Evolutionary conservation across 192 early-diverging fungal genomes (phyloP).

Genomic region (Coemansia sp.): DNA sequence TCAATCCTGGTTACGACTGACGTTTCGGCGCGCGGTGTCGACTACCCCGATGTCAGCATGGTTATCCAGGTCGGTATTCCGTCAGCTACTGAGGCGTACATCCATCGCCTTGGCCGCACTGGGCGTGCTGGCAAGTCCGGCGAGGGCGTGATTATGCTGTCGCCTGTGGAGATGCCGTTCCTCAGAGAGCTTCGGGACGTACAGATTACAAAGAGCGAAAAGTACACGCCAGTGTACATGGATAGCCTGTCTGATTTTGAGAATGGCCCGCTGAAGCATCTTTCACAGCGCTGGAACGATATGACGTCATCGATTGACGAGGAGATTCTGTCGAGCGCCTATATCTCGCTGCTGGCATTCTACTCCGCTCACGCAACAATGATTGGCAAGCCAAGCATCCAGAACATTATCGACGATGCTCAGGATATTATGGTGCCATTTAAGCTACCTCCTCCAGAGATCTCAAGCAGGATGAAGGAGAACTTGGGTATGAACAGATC

Average conservation of each 20-base stretch:
- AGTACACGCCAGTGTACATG: constrained; percentile 32
- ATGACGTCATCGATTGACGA: constrained; percentile 16
- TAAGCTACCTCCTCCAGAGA: constrained; percentile 16
- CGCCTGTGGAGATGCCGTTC: constrained; percentile 78
- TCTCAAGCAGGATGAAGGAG: constrained; percentile 17
- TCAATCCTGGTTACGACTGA: constrained; percentile 89
- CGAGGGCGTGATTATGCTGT: constrained; percentile 78
- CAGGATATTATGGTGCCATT: constrained; percentile 24
- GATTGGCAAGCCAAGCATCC: constrained; percentile 18
- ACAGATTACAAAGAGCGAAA: constrained; percentile 57
- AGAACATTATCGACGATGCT: constrained; percentile 24
- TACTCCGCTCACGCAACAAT: constrained; percentile 15
- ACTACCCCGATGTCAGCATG: constrained; percentile 90
- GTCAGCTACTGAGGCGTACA: constrained; percentile 80
- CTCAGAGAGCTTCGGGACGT: constrained; percentile 61
- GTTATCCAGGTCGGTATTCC: constrained; percentile 91
- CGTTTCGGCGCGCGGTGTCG: constrained; percentile 96
- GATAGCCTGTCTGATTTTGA: constrained; percentile 21
- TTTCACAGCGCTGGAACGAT: constrained; percentile 33
- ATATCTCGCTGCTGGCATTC: constrained; percentile 52
- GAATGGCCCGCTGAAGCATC: constrained; percentile 22
- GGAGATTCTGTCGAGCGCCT: constrained; percentile 41
- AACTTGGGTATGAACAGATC: neutral
- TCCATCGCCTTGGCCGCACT: constrained; percentile 95
- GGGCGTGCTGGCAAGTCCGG: constrained; percentile 93